Evolutionary conservation across 768 basidiomycete genomes (phyloP), one percentile per base, ranked within the genome.

Genomic region (Paxillus rubicundulus): DNA sequence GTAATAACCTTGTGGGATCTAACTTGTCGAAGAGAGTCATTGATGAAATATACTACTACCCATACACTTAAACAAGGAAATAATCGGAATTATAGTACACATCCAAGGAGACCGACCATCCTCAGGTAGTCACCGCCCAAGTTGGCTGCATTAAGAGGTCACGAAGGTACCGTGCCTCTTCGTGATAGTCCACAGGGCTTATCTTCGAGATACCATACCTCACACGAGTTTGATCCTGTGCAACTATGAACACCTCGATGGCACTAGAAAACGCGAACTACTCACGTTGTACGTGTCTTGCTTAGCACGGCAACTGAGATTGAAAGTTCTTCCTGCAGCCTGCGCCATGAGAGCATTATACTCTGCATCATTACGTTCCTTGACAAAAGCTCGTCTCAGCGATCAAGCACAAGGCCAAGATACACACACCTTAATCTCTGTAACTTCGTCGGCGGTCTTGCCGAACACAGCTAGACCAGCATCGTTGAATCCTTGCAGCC

Each of bases 401-500:
- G 30, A 33, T 14, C 17, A 8, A 9, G 6, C 17, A 46, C 41
- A 21, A 4, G 13, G 14, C 2, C 1, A 42, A 2, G 12, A 43
- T 2, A 4, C 37, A 24, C 49, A 5, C 45, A 89, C 91, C 76
- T 81, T 89, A 55, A 93, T 76, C n/a, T 76, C 77, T 50, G 85
- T 69, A 39, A 98, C 66, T 13, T 94, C 86, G 60, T 93, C 82
- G 10, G 92, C 96, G 30, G 81, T 72, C 73, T 83, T 86, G 24
- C 82, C 87, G 56, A 98, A 85, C 14, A 99, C 70, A 4, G 75
- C 72, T 47, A 83, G 69, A 5, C 93, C 97, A 32, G 87, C 82
- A 6, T 98, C 96, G 66, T 99, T 96, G 77, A 99, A 99, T 4
- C 89, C 92, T 56, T 91, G 90, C 41, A 98, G 74, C 96, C 96